Evolutionary conservation across 2,329 filamentous ascomycete species (phyloP), one percentile per base, ranked within the genome.

Genomic region (Aspergillus pseudoterreus): DNA sequence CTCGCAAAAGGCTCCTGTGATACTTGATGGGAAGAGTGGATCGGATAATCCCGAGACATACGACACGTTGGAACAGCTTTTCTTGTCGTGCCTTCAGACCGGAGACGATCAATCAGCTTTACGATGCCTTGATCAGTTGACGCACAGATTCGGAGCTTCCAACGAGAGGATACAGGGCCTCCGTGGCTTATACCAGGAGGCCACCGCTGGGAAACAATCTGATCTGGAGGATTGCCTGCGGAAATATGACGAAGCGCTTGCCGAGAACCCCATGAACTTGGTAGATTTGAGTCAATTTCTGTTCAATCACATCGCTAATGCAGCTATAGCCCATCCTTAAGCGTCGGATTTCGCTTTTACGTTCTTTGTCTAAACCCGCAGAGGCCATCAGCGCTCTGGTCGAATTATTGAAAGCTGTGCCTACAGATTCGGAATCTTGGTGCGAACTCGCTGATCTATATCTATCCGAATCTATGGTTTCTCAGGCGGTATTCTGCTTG

Each of bases 381-480:
- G 90, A 96, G 57, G 89, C 94, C 1, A 87, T 92, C 42, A 75
- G 82, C 30, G 84, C 86, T 24, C 74, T 97, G 52, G 84, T 85
- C 55, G 80, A 85, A 51, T 79, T 97, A 24, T 76, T 99, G 43
- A 88, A 95, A 65, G 85, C 87, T 55, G 88, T 86, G 49, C 92
- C 94, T 2, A 96, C 89, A 1, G 94, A 99, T 74, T 85, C 87
- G 5, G 94, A 99, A 75, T 86, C 88, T 9, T 99, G 94, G 94
- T 83, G 90, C 47, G 94, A 99, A 74, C 78, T 97, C 60, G 84
- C 89, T 48, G 90, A 96, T 67, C 74, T 96, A 55, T 97, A 99
- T 71, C 79, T 91, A 27, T 79, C 80, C 17, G 87, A 92, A 66
- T 90, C 87, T 1, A 73, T 92, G 62, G 90, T 88, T 65, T 75